Percentiles rank a stretch among this genome's conserved stretches.
These are phyloP conservation scores for Leersia perrieri DNA, from an alignment of 176 grass and related monocot species.

Conservation along the genomic window DNA sequence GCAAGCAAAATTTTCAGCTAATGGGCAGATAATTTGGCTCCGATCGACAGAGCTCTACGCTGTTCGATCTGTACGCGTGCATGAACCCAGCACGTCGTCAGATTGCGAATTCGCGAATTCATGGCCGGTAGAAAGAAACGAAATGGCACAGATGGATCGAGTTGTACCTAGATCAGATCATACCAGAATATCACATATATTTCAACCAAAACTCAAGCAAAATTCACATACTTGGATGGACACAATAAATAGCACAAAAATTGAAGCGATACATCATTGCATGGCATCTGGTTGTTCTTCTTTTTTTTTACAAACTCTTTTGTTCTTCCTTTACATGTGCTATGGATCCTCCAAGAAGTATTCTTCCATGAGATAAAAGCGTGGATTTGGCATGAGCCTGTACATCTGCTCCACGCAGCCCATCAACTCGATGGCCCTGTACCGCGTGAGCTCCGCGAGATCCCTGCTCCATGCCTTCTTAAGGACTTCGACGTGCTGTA, in stretches of 20 bases:
- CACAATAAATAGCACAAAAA: not conserved
- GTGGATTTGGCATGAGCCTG: not conserved
- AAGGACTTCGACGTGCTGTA: not conserved
- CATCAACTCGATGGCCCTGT: slow-evolving; percentile 14
- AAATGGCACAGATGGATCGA: not conserved
- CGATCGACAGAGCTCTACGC: not conserved
- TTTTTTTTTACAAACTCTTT: not conserved
- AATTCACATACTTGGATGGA: not conserved
- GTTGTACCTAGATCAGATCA: not conserved
- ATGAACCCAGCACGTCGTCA: not conserved
- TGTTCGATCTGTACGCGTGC: not conserved
- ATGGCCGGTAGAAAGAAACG: not conserved
- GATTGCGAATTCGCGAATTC: not conserved
- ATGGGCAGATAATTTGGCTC: no score
- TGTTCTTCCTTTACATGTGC: not conserved
- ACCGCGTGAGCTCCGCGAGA: slow-evolving; percentile 21
- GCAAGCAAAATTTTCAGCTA: no score
- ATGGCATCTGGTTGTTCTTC: not conserved
- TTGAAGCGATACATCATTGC: not conserved
- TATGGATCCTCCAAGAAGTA: not conserved
- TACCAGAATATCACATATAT: not conserved
- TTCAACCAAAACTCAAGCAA: not conserved
- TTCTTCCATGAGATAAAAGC: not conserved
- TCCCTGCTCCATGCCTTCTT: not conserved
- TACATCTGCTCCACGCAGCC: not conserved